A percentile compares a stretch with the other conserved stretches of the same genome.
phyloP scores from a whole-genome alignment of 495 filamentous ascomycete genomes.

The Penicillium goetzii region DNA sequence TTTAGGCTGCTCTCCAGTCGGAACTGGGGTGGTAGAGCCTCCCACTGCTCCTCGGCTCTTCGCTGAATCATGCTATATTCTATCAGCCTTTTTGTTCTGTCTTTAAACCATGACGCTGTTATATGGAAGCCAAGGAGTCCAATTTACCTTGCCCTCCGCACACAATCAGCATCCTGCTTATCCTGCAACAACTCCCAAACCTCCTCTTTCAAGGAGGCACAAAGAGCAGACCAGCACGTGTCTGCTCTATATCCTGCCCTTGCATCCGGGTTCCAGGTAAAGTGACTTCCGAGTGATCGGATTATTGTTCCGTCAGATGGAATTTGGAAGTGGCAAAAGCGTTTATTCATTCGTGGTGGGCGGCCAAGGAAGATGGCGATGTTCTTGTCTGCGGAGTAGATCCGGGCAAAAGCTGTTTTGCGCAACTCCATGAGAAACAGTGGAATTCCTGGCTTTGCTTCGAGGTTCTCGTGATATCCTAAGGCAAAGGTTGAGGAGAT shows the following conservation, averaged over 20 bases:
- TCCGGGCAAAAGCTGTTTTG: conserved; percentile 43
- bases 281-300: conserved; percentile 2
- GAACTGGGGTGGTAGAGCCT: conserved; percentile 33
- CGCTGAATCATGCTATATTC: conserved; percentile 17
- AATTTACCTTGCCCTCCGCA: conserved; percentile 28
- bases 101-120: neutral
- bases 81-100: neutral
- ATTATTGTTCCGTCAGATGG: conserved; percentile 22
- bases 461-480: conserved; percentile 48
- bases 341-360: conserved; percentile 46
- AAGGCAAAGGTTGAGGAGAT: conserved; percentile 48
- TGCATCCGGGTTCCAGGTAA: conserved; percentile 27
- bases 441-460: conserved; percentile 34
- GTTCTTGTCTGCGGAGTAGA: conserved; percentile 52
- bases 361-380: conserved; percentile 50
- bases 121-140: neutral
- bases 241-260: conserved; percentile 39
- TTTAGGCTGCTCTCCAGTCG: conserved; percentile 35
- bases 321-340: conserved; percentile 47
- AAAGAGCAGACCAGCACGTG: conserved; percentile 46
- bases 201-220: conserved; percentile 46
- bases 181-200: conserved; percentile 44
- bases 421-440: conserved; percentile 43
- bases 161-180: conserved; percentile 30
- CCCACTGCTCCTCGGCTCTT: conserved; percentile 34